Base-by-base conservation (phyloP, 768 basidiomycete genomes). In the Leccinum incarnatum region DNA sequence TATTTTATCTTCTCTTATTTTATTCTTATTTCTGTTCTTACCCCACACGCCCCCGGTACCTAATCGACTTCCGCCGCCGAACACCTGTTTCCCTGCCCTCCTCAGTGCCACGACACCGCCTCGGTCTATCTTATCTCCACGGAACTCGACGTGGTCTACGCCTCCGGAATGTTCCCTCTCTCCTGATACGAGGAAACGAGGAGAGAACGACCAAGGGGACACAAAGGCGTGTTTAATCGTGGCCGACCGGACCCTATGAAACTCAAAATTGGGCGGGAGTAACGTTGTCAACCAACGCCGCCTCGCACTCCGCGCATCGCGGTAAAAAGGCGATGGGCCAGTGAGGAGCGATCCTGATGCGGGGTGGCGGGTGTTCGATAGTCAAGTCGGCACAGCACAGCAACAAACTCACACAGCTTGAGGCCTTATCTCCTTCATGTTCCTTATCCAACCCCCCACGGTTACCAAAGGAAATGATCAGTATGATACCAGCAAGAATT, bases 321-420 rank as follows among this genome's bases (percentile, higher is more conserved):
- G 64, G 54, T 19, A 30, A 51, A 62, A 58, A 40, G 2, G 54
- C 21, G 54, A 23, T 23, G 32, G 53, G 55, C 58, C 53, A 64
- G 36, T 62, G 58, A 29, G 25, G 17, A 15, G 51, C 15, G 30
- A 34, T 27, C n/a, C 30, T 53, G 49, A 45, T 37, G 23, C 4
- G 32, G 42, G 23, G 23, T 45, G 11, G 42, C 42, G 5, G 42
- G 5, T 19, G 42, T 21, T 45, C 11, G 42, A 45, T 45, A 19
- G 42, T 45, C 19, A 19, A 19, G 42, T 45, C 10, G 42, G 5
- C 19, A 19, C 19, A 19, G 19, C 42, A 45, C 42, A 45, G 42
- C 42, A 45, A 45, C 19, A 19, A 45, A 45, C 42, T 45, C 19
- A 45, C 42, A 54, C 48, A 50, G 40, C 46, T 62, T 56, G 14